Conservation (phyloP, 2,329 filamentous ascomycete genomes). For the Pyricularia pennisetigena region DNA sequence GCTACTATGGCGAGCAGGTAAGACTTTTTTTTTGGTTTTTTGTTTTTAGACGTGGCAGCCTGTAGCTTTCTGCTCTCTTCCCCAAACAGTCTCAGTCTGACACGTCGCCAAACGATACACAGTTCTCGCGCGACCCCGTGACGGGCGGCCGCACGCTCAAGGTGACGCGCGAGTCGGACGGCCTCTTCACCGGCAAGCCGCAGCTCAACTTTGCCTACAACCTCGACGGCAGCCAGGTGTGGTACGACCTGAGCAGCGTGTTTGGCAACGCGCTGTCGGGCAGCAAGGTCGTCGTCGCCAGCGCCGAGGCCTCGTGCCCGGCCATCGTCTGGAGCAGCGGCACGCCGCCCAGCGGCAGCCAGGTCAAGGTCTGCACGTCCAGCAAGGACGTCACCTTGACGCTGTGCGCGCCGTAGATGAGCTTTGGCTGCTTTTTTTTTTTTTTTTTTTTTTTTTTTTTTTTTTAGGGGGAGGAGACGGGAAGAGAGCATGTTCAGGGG, state of each 20-base stretch:
- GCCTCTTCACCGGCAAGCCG: constrained; percentile 27
- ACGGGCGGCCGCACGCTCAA: constrained; percentile 29
- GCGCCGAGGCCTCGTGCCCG: constrained; percentile 20
- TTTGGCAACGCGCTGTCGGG: constrained; percentile 28
- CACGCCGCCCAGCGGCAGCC: constrained; percentile 22
- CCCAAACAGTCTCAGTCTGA: too few species aligned
- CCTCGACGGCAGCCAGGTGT: constrained; percentile 22
- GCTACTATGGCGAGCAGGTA: constrained; percentile 19
- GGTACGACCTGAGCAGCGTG: constrained; percentile 29
- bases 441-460: too few species aligned
- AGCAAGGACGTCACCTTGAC: constrained; percentile 23
- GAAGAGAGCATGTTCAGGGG: too few species aligned
- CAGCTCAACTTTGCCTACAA: constrained; percentile 30
- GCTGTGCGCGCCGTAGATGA: constrained; percentile 21
- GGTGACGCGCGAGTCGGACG: constrained; percentile 22
- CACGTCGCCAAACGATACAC: background rate
- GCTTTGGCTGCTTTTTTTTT: too few species aligned
- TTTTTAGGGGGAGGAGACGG: too few species aligned
- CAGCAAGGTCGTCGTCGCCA: constrained; percentile 19
- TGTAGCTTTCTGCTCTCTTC: too few species aligned
- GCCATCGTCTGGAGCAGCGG: constrained; percentile 25
- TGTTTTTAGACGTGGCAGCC: background rate
- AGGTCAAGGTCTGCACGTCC: constrained; percentile 25
- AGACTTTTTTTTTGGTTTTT: background rate
- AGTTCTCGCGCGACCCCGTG: constrained; percentile 22